Evolutionary conservation across 2,329 filamentous ascomycete genomes (phyloP), one percentile per base, ranked within the genome.

Genomic region (Apiospora malaysiana): DNA sequence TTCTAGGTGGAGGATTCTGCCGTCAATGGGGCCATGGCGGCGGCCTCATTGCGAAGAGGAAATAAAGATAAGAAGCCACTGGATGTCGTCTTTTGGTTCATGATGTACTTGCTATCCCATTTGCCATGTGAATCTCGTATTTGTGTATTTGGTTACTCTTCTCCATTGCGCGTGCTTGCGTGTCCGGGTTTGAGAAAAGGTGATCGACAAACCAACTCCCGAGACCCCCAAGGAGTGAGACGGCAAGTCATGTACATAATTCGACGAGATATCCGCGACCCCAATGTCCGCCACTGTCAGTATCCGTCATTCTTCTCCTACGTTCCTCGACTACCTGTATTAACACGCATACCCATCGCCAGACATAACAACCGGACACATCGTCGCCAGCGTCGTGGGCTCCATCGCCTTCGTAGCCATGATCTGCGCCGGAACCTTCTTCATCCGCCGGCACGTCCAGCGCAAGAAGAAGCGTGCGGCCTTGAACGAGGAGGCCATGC

Each of bases 331-430:
- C 14, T 40, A 18, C 14, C 23, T 25, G 10, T n/a, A 43, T 14
- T 67, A 43, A 46, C 65, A 46, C 12, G 37, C 27, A 1, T 40
- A 51, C 42, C 10, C 8, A 10, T 25, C 16, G 3, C 6, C 32
- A 68, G 67, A 49, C 18, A 56, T 51, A 49, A 40, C 6, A 10
- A 43, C 67, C n/a, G 42, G 46, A 10, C 42, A 18, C 32, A 68
- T 56, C 46, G 46, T 68, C n/a, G 67, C 18, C 16, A 68, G 47
- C 6, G 68, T 69, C 32, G 47, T 69, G 16, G 68, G 68, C 40
- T 46, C 51, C 51, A n/a, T 68, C 67, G 27, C 67, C 27, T 42
- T 68, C 2, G n/a, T 68, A 14, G 67, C 37, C 25, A 68, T 68
- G 25, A 25, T 68, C 14, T n/a, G n/a, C 4, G 10, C 43, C 9